Evolutionary conservation across 805 yeast genomes (phyloP).

Genomic region (Yamadazyma phyllophila): DNA sequence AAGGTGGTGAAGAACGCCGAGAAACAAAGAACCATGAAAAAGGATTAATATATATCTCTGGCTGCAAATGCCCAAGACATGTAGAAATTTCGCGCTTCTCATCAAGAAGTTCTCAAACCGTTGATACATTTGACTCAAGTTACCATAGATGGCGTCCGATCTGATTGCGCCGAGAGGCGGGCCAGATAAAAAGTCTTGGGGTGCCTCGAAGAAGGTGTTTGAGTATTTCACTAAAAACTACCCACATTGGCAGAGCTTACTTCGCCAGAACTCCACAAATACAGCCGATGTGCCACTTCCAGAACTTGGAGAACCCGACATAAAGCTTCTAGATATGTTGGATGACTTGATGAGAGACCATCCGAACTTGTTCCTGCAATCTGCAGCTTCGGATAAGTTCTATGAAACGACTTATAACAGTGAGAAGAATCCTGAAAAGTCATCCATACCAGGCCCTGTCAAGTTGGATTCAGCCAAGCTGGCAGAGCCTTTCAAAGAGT

Average conservation of each 20-base stretch:
- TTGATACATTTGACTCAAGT: no score
- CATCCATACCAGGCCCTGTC: neutral
- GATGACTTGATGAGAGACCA: neutral
- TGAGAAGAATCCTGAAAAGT: neutral
- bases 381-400: neutral
- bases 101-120: neutral
- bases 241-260: conserved; percentile 36
- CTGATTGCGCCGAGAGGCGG: neutral
- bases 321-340: neutral
- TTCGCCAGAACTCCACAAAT: conserved; percentile 14
- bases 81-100: conserved; percentile 4
- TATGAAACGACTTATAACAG: neutral
- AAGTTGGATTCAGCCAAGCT: no score
- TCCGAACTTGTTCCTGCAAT: conserved; percentile 2
- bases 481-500: no score
- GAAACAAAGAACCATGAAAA: conserved; percentile 85
- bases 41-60: conserved; percentile 39
- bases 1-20: conserved; percentile 91
- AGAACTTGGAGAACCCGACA: neutral
- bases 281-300: neutral
- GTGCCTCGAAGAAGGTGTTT: conserved; percentile 18
- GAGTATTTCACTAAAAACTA: conserved; percentile 36
- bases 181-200: neutral
- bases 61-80: conserved; percentile 7
- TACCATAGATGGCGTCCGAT: neutral